Conservation (phyloP, 768 basidiomycete genomes). For the Cystobasidium tubakii region DNA sequence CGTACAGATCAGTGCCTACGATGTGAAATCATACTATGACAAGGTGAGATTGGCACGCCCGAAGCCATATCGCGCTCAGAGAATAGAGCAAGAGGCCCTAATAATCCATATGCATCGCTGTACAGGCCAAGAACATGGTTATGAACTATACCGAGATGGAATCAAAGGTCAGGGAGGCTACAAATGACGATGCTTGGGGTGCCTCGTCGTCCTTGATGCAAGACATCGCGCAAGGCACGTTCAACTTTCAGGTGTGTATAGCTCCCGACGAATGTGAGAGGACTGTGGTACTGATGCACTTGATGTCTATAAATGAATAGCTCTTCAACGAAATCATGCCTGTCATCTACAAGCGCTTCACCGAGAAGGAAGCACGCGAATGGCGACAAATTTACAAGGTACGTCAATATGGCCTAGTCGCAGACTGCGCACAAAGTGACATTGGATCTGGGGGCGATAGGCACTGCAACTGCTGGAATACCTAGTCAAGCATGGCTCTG, state of each 20-base stretch:
- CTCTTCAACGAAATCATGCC: slow-evolving; percentile 99
- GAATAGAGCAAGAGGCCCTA: too few species aligned
- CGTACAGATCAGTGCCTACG: slow-evolving; percentile 41
- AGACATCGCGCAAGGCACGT: slow-evolving; percentile 85
- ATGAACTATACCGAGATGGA: slow-evolving; percentile 83
- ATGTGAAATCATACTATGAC: slow-evolving; percentile 39
- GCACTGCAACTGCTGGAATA: slow-evolving; percentile 90
- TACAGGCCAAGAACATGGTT: slow-evolving; percentile 87
- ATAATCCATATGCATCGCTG: too few species aligned
- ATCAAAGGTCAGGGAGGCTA: slow-evolving; percentile 90
- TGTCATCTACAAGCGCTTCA: slow-evolving; percentile 72
- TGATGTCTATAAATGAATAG: slow-evolving; percentile 58
- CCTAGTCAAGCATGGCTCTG: slow-evolving; percentile 91
- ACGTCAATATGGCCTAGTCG: slow-evolving; percentile 38
- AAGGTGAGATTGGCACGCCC: slow-evolving; percentile 2
- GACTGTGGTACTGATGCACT: background rate
- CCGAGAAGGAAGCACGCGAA: slow-evolving; percentile 96
- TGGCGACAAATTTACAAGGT: slow-evolving; percentile 99
- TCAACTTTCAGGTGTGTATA: slow-evolving; percentile 22
- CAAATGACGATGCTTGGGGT: slow-evolving; percentile 98
- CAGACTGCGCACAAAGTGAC: slow-evolving; percentile 26
- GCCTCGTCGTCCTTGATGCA: slow-evolving; percentile 97
- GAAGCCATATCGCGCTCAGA: background rate
- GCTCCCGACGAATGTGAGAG: slow-evolving; percentile 40
- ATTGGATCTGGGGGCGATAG: too few species aligned